phyloP scores from a whole-genome alignment of 1,284 basidiomycete species.

The Marasmius fiardii region DNA sequence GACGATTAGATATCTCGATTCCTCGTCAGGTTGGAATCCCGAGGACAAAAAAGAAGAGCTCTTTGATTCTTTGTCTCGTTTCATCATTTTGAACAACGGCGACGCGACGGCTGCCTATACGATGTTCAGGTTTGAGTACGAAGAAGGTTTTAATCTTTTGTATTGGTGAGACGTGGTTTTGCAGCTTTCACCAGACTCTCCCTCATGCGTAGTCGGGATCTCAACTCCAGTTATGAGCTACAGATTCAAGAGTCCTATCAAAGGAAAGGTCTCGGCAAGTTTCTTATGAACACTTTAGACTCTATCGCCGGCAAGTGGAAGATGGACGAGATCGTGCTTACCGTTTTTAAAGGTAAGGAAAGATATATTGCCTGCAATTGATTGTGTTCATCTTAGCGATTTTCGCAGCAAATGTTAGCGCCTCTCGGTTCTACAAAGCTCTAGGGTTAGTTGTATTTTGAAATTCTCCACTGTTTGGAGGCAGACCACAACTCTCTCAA shows the following conservation, averaged over 20 bases:
- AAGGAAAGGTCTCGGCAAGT: conserved; percentile 50
- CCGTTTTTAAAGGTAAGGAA: conserved; percentile 59
- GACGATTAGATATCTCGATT: conserved; percentile 42
- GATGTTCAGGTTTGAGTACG: conserved; percentile 71
- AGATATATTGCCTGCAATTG: background rate
- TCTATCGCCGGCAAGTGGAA: conserved; percentile 45
- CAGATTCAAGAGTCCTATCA: conserved; percentile 47
- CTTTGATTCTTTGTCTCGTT: conserved; percentile 57
- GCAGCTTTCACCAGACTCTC: background rate
- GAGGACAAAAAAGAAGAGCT: conserved; percentile 52
- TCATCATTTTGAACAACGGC: conserved; percentile 40
- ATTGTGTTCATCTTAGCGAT: background rate
- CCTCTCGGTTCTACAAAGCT: conserved; percentile 53
- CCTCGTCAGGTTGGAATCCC: conserved; percentile 70
- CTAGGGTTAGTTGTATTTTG: conserved; percentile 41
- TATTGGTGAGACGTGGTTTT: conserved; percentile 55
- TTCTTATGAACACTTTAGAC: conserved; percentile 45
- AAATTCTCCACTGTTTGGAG: background rate
- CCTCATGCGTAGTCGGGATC: no score
- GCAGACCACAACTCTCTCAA: conserved; percentile 25
- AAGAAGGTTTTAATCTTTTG: conserved; percentile 51
- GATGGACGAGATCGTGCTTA: conserved; percentile 72
- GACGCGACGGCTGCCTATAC: conserved; percentile 44
- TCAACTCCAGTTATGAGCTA: conserved; percentile 60
- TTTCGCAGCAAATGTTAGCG: conserved; percentile 48